A percentile compares a stretch with the other conserved stretches of the same genome.
phyloP scores from a whole-genome alignment of 306 rosid species.

The apple (Malus domestica) region ASM211411v1 NC_041795.1:30048001-30048500 shows the following conservation, averaged over 20 bases:
- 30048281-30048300: slow-evolving; percentile 74
- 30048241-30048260: slow-evolving; percentile 64
- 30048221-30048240: slow-evolving; percentile 68
- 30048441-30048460: slow-evolving; percentile 59
- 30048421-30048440: slow-evolving; percentile 73
- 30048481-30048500: slow-evolving; percentile 59
- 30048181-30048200: slow-evolving; percentile 79
- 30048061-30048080: not conserved
- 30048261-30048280: slow-evolving; percentile 71
- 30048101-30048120: not conserved
- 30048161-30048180: slow-evolving; percentile 45
- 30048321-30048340: slow-evolving; percentile 64
- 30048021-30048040: not conserved
- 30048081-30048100: not conserved
- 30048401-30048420: slow-evolving; percentile 25
- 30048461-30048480: slow-evolving; percentile 60
- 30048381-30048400: not conserved
- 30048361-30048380: not conserved
- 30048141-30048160: slow-evolving; percentile 8
- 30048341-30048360: not conserved
- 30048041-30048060: not conserved
- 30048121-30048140: not conserved
- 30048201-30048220: slow-evolving; percentile 84
- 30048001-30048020: not conserved
- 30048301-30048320: slow-evolving; percentile 71